These are phyloP conservation scores for Fusarium domesticum DNA, from an alignment of 2,329 filamentous ascomycete species.

Conservation along the genomic window DNA sequence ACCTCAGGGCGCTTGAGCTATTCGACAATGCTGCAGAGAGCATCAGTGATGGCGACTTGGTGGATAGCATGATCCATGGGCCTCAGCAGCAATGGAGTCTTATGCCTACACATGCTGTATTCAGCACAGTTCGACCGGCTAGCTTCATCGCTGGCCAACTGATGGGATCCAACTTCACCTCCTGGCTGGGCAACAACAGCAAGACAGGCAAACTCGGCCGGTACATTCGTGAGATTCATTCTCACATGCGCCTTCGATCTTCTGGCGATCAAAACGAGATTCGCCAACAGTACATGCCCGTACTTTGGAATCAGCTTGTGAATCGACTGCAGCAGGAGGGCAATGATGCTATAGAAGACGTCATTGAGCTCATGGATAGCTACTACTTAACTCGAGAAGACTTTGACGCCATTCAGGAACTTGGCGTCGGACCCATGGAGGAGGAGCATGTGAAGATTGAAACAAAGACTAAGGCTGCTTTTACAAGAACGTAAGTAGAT, in stretches of 20 bases:
- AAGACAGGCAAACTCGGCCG: constrained; percentile 75
- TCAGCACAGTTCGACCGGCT: constrained; percentile 89
- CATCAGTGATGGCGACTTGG: constrained; percentile 94
- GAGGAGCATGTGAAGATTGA: constrained; percentile 76
- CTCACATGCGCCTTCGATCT: constrained; percentile 89
- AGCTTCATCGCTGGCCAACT: constrained; percentile 83
- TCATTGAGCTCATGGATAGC: constrained; percentile 95
- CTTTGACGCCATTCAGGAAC: constrained; percentile 87
- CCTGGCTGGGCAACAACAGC: constrained; percentile 95
- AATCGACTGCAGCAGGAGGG: constrained; percentile 73
- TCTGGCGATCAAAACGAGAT: constrained; percentile 92
- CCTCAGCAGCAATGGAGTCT: constrained; percentile 97
- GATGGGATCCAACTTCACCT: constrained; percentile 72
- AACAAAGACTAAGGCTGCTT: constrained; percentile 79
- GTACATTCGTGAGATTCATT: constrained; percentile 88
- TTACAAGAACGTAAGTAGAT: constrained; percentile 75
- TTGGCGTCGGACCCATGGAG: constrained; percentile 82
- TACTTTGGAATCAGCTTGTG: constrained; percentile 79
- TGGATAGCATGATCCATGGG: constrained; percentile 97
- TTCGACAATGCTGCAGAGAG: constrained; percentile 86
- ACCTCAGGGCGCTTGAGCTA: constrained; percentile 80
- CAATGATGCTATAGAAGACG: constrained; percentile 74
- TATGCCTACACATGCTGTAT: constrained; percentile 94
- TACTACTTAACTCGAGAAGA: constrained; percentile 95
- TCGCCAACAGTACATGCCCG: constrained; percentile 87